Evolutionary conservation across 371 early-diverging fungal genomes (phyloP), one percentile per base, ranked within the genome.

Genomic region (Rhizopus delemar): DNA sequence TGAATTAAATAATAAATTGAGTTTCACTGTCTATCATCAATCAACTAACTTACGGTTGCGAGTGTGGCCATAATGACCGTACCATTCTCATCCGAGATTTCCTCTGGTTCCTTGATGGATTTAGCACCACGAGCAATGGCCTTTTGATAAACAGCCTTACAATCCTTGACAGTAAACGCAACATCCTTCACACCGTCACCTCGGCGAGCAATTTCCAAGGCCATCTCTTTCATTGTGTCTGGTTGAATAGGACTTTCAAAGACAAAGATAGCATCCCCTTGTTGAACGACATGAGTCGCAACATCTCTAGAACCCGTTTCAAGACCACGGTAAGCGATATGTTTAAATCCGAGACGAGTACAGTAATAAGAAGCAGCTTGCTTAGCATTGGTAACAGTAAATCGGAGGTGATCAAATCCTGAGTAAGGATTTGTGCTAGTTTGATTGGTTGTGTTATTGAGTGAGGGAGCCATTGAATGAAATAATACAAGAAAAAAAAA

Each of bases 181-280:
- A 98, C 90, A 79, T 98, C 91, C 75, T 91, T 90, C 66, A 95
- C 97, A 66, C 91, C 94, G 66, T 98, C 98, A 75, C 97, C 98
- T 79, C 95, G 96, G 35, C 65, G 62, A 49, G 87, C 87, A 59
- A 89, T 79, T 63, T 92, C 90, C 48, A 81, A 85, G 35, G 87
- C 79, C 79, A 93, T 87, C 22, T 78, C 83, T 54, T 78, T 73
- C 77, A 88, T 83, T 28, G 56, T n/a, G 38, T 83, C 86, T n/a
- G 98, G 96, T 63, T 90, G 91, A 60, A 97, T 80, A 46, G 97
- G 88, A 16, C 93, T 91, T 77, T 92, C 87, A 81, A 98, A 95
- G 61, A 94, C 89, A 71, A 96, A 96, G 56, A 77, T 69, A 43
- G 94, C 88, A 51, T 85, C 77, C 57, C 89, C 86, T 75, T 92